Percentiles rank a stretch among this genome's conserved stretches.
phyloP scores from a whole-genome alignment of 192 early-diverging fungal species.

The Entrophospora sp. region DNA sequence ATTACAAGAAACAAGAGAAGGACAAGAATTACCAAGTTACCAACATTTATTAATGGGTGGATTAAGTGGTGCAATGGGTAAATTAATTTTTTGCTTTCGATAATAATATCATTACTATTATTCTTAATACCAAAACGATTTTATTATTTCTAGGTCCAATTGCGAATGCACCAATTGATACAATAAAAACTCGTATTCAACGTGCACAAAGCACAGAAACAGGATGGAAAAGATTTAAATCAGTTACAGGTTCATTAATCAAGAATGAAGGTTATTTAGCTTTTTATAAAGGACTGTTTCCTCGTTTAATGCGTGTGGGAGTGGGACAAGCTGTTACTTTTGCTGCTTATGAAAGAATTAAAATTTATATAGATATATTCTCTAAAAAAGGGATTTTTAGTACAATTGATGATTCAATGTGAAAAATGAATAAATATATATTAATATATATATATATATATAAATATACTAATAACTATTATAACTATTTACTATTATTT shows the following conservation, averaged over 20 bases:
- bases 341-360: slow-evolving; percentile 87
- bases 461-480: too few species aligned
- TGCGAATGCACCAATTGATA: slow-evolving; percentile 95
- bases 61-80: slow-evolving; percentile 76
- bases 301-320: slow-evolving; percentile 87
- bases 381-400: not conserved
- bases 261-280: slow-evolving; percentile 86
- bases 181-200: slow-evolving; percentile 98
- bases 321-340: slow-evolving; percentile 97
- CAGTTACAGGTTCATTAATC: slow-evolving; percentile 64
- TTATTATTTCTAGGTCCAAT: slow-evolving; percentile 82
- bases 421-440: too few species aligned
- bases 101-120: too few species aligned
- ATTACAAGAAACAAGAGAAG: slow-evolving; percentile 40
- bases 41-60: slow-evolving; percentile 86
- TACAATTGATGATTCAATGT: too few species aligned
- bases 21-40: slow-evolving; percentile 73
- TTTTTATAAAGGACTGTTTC: slow-evolving; percentile 93
- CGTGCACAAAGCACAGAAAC: slow-evolving; percentile 63
- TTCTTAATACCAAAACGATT: too few species aligned
- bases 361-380: slow-evolving; percentile 52
- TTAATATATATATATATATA: too few species aligned
- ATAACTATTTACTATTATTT: too few species aligned
- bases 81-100: slow-evolving; percentile 19
- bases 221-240: slow-evolving; percentile 71